phyloP scores from a whole-genome alignment of 371 early-diverging fungal species.

The Umbelopsis sp. region DNA sequence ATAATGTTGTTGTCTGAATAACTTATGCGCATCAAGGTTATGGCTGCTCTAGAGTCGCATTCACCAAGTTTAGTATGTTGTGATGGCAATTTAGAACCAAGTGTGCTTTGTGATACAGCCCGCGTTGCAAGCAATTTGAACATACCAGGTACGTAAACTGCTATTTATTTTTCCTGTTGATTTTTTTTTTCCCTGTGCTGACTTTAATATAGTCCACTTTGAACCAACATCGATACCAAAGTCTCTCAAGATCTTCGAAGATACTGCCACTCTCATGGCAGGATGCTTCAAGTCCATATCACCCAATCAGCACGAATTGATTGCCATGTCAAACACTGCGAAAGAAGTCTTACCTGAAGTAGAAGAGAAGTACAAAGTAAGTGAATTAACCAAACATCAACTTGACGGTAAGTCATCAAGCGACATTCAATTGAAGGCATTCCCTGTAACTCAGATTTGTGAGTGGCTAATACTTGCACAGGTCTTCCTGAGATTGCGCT shows the following conservation, averaged over 20 bases:
- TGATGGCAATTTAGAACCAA: conserved; percentile 73
- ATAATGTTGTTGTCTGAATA: not conserved
- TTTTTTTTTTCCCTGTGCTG: not conserved
- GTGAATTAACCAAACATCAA: conserved; percentile 8
- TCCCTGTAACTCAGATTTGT: not conserved
- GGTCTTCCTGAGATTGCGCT: conserved; percentile 24
- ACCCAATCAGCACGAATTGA: conserved; percentile 71
- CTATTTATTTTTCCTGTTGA: not conserved
- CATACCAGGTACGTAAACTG: conserved; percentile 37
- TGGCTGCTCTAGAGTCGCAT: conserved; percentile 31
- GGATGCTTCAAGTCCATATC: conserved; percentile 54
- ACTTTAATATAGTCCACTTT: conserved; percentile 65
- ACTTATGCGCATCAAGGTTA: conserved; percentile 28
- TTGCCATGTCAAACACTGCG: conserved; percentile 64
- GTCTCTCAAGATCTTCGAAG: conserved; percentile 61
- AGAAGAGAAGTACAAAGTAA: conserved; percentile 1
- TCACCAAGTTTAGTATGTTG: conserved; percentile 61
- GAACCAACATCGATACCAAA: conserved; percentile 94
- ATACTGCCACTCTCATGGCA: conserved; percentile 22
- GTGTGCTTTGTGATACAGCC: conserved; percentile 46
- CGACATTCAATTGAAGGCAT: not conserved
- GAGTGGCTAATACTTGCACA: conserved; percentile 12
- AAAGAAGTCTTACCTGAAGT: conserved; percentile 17
- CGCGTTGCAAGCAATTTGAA: conserved; percentile 32
- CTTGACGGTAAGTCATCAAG: conserved; percentile 18